A percentile compares a stretch with the other conserved stretches of the same genome.
Conservation (phyloP, 2,329 filamentous ascomycete species). For the Ceratocystis papillata region DNA sequence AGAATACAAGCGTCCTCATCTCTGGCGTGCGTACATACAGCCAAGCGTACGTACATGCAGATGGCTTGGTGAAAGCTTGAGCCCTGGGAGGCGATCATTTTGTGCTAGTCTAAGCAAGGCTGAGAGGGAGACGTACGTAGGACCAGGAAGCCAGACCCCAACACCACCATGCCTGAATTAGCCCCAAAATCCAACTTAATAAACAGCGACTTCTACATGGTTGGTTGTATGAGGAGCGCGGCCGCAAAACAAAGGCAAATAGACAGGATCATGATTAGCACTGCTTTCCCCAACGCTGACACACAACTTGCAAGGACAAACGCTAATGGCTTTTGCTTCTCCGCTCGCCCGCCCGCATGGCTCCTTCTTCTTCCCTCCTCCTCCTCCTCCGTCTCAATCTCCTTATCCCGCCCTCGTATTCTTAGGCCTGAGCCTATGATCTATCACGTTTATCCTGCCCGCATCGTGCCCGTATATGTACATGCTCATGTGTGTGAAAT, state of each 20-base stretch:
- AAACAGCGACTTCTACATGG: not conserved
- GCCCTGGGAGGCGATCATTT: not conserved
- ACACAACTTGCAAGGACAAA: not conserved
- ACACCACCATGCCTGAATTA: not conserved
- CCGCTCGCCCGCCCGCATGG: not conserved
- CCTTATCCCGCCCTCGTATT: not conserved
- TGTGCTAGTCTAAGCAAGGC: not conserved
- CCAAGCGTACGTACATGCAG: not conserved
- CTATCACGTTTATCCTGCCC: not conserved
- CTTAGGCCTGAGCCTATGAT: not conserved
- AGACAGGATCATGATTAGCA: too few species aligned
- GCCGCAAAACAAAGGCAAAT: not conserved
- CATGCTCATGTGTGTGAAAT: not conserved
- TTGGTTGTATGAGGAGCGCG: too few species aligned
- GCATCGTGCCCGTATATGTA: not conserved
- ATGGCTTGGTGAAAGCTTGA: not conserved
- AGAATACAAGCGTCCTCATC: not conserved
- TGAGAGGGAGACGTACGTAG: not conserved
- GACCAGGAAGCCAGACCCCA: not conserved
- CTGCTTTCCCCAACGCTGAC: not conserved
- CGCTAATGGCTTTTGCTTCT: not conserved
- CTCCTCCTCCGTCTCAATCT: not conserved
- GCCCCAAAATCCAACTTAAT: not conserved
- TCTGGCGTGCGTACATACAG: not conserved
- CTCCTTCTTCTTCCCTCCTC: not conserved